Base-by-base conservation (phyloP, 352 stramenopile species). In the Elongisporangium prolatum region DNA sequence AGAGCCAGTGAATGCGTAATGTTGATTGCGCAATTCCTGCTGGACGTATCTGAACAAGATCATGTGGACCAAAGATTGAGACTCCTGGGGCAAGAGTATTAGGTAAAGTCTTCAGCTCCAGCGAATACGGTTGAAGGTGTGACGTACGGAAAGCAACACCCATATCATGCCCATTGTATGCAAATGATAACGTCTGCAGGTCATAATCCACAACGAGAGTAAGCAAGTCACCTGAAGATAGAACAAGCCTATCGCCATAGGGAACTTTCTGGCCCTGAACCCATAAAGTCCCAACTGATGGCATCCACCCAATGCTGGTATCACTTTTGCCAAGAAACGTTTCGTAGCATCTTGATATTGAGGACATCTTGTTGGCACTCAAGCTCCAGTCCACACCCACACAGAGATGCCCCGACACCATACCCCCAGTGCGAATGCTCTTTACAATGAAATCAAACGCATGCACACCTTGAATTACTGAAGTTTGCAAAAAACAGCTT, bases 241-340 rank as follows among this genome's bases (percentile, higher is more conserved):
- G 63, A 20, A 66, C 50, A 28, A 84, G 55, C 4, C 73, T 75
- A 4, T 52, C 49, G 1, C 82, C 84, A 55, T 91, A 93, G 14
- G 67, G 38, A 28, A 80, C 68, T 7, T 74, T 64, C n/a, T 61
- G 67, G 5, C 84, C 84, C 70, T 80, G 63, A 8, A 90, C 71
- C 86, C 86, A 95, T 6, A 95, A 40, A 0, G 74, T 74, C 9
- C 82, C 86, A 52, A 93, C 85, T 11, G 86, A 86, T 0, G 86
- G 86, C 84, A 95, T 95, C 84, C 83, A 95, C 1, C 84, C 86
- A 24, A 95, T 72, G 44, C 84, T 93, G 17, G 34, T 44, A 17
- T 17, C 10, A 44, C 34, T 44, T 58, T 58, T 74, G 20, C 80
- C 80, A n/a, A 90, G 8, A 67, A 88, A 90, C 0, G 56, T 71